These are phyloP conservation scores for Trypanosoma cruzi DNA, from an alignment of 208 protist genomes.

Conservation along the genomic window DNA sequence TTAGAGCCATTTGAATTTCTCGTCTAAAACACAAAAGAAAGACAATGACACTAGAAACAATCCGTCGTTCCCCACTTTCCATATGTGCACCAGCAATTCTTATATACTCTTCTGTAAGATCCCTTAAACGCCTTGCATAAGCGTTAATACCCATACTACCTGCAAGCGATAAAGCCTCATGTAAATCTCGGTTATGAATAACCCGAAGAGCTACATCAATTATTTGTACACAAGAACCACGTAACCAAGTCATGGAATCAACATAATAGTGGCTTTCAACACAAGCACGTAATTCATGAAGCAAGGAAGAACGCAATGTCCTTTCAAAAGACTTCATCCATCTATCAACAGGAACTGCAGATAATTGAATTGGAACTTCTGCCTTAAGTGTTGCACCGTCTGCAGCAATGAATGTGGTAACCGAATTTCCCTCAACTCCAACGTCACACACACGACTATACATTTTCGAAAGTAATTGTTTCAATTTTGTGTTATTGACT, in stretches of 20 bases:
- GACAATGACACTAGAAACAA: constrained; percentile 46
- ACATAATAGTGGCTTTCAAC: constrained; percentile 38
- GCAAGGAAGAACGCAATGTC: constrained; percentile 52
- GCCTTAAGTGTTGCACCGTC: constrained; percentile 58
- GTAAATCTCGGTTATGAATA: constrained; percentile 66
- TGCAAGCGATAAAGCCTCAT: constrained; percentile 50
- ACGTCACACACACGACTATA: constrained; percentile 58
- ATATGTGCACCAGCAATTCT: constrained; percentile 34
- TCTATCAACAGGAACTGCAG: constrained; percentile 42
- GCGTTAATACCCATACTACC: constrained; percentile 51
- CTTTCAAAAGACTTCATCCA: constrained; percentile 79
- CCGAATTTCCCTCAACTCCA: constrained; percentile 34
- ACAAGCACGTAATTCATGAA: constrained; percentile 47
- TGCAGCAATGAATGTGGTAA: constrained; percentile 47
- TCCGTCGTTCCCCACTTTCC: constrained; percentile 18
- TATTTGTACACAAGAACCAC: constrained; percentile 66
- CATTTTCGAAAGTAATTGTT: constrained; percentile 61
- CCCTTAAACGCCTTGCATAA: constrained; percentile 52
- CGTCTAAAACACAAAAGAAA: constrained; percentile 54
- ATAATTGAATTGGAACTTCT: constrained; percentile 36
- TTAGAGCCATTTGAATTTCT: constrained; percentile 54
- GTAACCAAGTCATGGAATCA: constrained; percentile 51
- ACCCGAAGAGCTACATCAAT: constrained; percentile 69
- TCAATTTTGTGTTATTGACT: constrained; percentile 39
- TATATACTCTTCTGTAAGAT: constrained; percentile 56